These are phyloP conservation scores for Auricularia sp. DNA, from an alignment of 768 basidiomycete genomes.

Conservation along the genomic window DNA sequence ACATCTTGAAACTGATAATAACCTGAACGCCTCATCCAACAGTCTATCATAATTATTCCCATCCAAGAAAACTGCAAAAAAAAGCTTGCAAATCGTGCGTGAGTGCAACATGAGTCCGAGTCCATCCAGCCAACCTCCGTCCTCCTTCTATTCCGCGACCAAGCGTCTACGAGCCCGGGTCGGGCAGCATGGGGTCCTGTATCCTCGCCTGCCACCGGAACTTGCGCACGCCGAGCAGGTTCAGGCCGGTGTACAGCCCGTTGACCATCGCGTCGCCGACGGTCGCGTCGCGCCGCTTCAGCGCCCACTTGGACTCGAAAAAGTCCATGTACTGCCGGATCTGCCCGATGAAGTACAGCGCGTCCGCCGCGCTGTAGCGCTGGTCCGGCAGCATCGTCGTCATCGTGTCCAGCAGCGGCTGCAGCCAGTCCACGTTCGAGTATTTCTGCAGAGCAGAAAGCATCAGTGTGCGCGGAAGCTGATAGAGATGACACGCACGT, in stretches of 20 bases:
- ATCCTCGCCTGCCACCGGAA: constrained; percentile 1
- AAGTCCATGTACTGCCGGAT: background rate
- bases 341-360: background rate
- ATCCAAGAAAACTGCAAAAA: no score
- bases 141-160: no score
- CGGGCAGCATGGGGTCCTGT: background rate
- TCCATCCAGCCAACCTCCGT: no score
- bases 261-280: background rate
- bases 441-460: background rate
- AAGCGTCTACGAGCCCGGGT: background rate
- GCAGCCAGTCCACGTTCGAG: background rate
- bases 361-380: background rate
- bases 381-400: background rate
- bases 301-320: background rate
- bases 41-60: no score
- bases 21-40: no score
- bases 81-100: no score
- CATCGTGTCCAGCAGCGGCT: background rate
- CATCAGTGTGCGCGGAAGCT: background rate
- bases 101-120: no score
- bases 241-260: constrained; percentile 1
- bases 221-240: background rate
- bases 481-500: background rate
- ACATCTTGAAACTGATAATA: no score
- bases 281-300: background rate